Conservation (phyloP, 2,329 filamentous ascomycete genomes). For the Diaporthe batatas region DNA sequence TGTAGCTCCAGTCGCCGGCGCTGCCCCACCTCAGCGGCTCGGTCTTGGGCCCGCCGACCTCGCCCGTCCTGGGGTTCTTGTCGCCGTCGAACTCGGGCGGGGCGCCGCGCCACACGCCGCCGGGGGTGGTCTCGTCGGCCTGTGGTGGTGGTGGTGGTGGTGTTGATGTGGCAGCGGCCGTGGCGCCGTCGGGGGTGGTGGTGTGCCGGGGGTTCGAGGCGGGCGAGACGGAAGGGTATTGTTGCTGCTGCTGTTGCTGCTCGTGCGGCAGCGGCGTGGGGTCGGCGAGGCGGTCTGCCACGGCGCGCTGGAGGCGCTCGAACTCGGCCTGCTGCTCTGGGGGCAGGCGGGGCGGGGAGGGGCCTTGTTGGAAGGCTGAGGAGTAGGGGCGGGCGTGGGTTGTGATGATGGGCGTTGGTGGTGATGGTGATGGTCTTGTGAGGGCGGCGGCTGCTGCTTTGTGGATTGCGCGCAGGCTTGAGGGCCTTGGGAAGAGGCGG, state of each 20-base stretch:
- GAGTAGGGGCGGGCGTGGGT: constrained; percentile 49
- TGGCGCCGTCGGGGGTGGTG: constrained; percentile 46
- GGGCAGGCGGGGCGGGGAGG: constrained; percentile 87
- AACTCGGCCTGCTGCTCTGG: constrained; percentile 91
- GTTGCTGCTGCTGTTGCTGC: constrained; percentile 20
- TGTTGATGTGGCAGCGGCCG: constrained; percentile 43
- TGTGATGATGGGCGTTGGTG: neutral
- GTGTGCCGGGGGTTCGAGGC: constrained; percentile 47
- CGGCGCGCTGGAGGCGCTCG: constrained; percentile 82
- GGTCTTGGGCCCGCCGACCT: constrained; percentile 97
- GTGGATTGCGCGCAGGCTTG: constrained; percentile 21
- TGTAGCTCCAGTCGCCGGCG: constrained; percentile 87
- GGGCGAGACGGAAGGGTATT: constrained; percentile 41
- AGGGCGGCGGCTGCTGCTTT: neutral
- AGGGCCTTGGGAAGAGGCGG: constrained; percentile 25
- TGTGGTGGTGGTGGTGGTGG: constrained; percentile 43
- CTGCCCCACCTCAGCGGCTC: constrained; percentile 91
- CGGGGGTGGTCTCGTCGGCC: constrained; percentile 65
- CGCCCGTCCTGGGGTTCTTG: constrained; percentile 91
- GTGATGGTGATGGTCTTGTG: neutral
- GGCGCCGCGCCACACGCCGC: constrained; percentile 80
- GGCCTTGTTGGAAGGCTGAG: constrained; percentile 64
- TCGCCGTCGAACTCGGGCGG: constrained; percentile 95
- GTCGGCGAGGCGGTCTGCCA: constrained; percentile 60
- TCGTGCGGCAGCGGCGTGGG: constrained; percentile 46